Conservation (phyloP, 768 basidiomycete species). For the Podaxis carcinomalis region DNA sequence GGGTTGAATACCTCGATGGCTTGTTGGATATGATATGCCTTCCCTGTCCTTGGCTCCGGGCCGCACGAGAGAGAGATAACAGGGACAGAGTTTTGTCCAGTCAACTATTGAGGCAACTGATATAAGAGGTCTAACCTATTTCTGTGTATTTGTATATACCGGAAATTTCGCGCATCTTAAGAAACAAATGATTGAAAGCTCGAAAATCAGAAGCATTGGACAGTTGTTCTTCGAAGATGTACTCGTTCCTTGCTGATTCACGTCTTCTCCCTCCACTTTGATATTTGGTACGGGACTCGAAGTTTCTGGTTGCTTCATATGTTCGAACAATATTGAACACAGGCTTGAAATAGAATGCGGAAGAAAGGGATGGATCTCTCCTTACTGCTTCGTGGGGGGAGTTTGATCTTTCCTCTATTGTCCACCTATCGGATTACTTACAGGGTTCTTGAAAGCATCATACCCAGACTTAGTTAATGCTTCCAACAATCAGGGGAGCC, state of each 20-base stretch:
- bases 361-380: neutral
- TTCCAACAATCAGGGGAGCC: conserved; percentile 3
- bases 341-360: neutral
- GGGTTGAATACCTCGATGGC: neutral
- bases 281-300: neutral
- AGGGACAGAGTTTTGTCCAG: neutral
- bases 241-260: conserved; percentile 6
- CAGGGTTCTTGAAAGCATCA: neutral
- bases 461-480: neutral
- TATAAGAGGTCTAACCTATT: neutral
- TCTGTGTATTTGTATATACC: neutral
- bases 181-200: conserved; percentile 1
- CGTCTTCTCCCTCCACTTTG: neutral
- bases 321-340: neutral
- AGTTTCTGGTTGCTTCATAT: neutral
- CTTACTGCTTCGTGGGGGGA: neutral
- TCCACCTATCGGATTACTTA: neutral
- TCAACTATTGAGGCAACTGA: neutral
- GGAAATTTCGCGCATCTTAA: neutral
- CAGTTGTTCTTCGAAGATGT: conserved; percentile 9
- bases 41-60: neutral
- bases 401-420: neutral
- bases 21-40: neutral
- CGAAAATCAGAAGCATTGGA: conserved; percentile 11
- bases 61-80: neutral